Percentiles rank a stretch among this genome's conserved stretches.
phyloP scores from a whole-genome alignment of 2,329 filamentous ascomycete genomes.

The Claviceps paspali region DNA sequence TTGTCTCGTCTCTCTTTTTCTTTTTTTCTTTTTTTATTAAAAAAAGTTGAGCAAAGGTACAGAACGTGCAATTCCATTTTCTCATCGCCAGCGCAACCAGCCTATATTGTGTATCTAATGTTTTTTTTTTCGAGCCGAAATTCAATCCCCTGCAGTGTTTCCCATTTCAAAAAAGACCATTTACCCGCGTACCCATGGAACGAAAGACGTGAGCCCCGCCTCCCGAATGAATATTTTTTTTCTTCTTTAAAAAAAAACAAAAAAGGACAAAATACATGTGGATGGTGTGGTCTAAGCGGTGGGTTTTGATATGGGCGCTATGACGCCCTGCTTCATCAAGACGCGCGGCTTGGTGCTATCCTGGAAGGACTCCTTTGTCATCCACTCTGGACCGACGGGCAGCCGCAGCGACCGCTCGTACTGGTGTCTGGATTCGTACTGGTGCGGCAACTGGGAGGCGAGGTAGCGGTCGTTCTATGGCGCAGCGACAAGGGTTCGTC shows the following conservation, averaged over 20 bases:
- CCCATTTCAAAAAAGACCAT: no score
- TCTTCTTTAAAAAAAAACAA: no score
- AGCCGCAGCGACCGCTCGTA: constrained; percentile 80
- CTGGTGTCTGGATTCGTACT: constrained; percentile 75
- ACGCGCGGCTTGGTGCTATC: constrained; percentile 76
- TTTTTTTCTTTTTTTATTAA: neutral
- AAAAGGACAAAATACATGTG: neutral
- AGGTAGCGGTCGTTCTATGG: constrained; percentile 69
- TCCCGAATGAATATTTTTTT: no score
- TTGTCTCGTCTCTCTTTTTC: neutral
- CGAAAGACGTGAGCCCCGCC: no score
- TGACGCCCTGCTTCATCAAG: constrained; percentile 79
- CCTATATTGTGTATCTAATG: no score
- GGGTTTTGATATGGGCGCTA: constrained; percentile 76
- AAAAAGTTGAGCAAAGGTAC: no score
- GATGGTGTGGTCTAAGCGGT: constrained; percentile 16
- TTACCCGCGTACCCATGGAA: no score
- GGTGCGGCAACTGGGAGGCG: constrained; percentile 68
- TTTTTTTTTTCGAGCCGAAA: no score
- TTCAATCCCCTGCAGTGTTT: no score
- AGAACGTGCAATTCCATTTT: no score
- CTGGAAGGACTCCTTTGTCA: constrained; percentile 91
- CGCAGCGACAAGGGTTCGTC: neutral
- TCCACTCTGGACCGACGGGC: constrained; percentile 87
- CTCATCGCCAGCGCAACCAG: no score